Base-by-base conservation (phyloP, 23 red algal genomes). In the Gracilaria gracilis region DNA sequence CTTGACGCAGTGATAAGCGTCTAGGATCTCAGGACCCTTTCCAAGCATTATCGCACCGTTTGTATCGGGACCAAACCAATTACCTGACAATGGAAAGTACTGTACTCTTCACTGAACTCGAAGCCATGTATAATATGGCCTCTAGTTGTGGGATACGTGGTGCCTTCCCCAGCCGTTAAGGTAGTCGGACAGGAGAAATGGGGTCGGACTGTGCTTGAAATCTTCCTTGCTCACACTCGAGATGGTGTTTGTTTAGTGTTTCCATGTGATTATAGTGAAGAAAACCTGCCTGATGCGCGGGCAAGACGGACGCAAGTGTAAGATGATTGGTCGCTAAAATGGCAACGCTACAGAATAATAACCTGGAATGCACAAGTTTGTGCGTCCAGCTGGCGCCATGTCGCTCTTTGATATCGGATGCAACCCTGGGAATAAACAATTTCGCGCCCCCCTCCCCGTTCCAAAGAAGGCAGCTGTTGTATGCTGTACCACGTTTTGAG, bases 241-340 rank as follows among this genome's bases (percentile, higher is more conserved):
- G 38, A 44, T 40, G 5, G 67, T 35, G 16, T 44, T 37, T 40
- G 36, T 16, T 2, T 2, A 40, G 38, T 73, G 36, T 6, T 23
- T 73, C 34, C 67, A 73, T 11, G 36, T 73, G 36, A 73, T 40
- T 15, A 33, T 67, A 24, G 33, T 67, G 16, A n/a, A n/a, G 62
- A 24, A 36, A 67, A 67, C 1, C 1, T 29, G 11, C 62, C 62
- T 13, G 4, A 33, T 28, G 62, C 62, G 2, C 62, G 62, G 62
- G 62, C 62, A 13, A 67, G 25, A 33, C 62, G 14, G 33, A 67
- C 62, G 33, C 62, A 67, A 36, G 62, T 67, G 33, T 33, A 40
- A 37, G 67, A 73, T 21, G 67, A 73, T 44, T 44, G 67, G 38
- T 73, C 31, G 34, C 16, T 40, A 44, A 42, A 73, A 44, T 73